Conservation (phyloP, 2,329 filamentous ascomycete genomes). For the Trichophyton benhamiae region DNA sequence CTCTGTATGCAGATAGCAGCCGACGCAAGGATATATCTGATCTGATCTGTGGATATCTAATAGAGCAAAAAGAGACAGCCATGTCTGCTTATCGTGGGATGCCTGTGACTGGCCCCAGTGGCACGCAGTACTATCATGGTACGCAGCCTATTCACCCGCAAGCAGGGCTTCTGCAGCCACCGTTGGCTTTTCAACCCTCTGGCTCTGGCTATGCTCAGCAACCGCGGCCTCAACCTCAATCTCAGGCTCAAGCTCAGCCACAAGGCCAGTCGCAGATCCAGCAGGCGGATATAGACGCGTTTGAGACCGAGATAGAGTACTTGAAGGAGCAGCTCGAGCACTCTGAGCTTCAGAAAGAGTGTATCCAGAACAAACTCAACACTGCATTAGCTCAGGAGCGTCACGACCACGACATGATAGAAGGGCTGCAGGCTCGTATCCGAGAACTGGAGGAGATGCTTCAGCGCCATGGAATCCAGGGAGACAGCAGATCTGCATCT, state of each 20-base stretch:
- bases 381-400: constrained; percentile 1
- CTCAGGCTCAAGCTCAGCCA: not conserved
- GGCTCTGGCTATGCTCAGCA: not conserved
- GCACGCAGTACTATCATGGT: not conserved
- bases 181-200: not conserved
- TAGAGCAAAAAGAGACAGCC: not conserved
- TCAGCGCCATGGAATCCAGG: not conserved
- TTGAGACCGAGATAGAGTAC: not conserved
- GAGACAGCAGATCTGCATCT: not conserved
- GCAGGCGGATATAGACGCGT: not conserved
- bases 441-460: constrained; percentile 3
- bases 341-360: not conserved
- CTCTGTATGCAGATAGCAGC: not conserved
- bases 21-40: not conserved
- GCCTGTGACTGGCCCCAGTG: not conserved
- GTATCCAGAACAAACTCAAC: not conserved
- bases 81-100: not conserved
- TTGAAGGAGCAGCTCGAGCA: constrained; percentile 2
- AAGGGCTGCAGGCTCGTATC: constrained; percentile 4
- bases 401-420: constrained; percentile 5
- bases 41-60: not conserved
- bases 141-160: no score
- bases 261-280: not conserved
- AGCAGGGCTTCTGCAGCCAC: not conserved
- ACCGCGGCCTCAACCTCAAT: not conserved